Percentiles rank a stretch among this genome's conserved stretches.
These are phyloP conservation scores for Patellaria atrata DNA, from an alignment of 495 filamentous ascomycete genomes.

Conservation along the genomic window DNA sequence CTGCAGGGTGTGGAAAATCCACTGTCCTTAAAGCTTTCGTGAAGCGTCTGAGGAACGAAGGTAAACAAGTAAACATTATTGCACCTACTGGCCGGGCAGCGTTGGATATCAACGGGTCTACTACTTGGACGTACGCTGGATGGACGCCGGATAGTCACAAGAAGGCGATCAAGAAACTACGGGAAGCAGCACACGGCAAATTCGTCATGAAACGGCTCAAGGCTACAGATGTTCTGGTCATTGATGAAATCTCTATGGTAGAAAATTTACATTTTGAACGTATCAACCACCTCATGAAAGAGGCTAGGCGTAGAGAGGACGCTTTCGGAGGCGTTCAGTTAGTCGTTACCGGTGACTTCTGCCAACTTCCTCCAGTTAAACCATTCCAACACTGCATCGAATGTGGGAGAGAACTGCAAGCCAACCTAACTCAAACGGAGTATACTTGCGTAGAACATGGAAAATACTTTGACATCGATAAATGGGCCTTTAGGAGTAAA, in stretches of 20 bases:
- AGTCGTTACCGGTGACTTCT: constrained; percentile 32
- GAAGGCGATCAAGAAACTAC: constrained; percentile 19
- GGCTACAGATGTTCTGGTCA: constrained; percentile 30
- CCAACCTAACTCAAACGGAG: constrained; percentile 5
- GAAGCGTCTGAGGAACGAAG: constrained; percentile 23
- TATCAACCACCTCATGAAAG: constrained; percentile 37
- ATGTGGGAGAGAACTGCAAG: constrained; percentile 22
- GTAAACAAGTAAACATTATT: constrained; percentile 33
- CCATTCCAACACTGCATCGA: constrained; percentile 27
- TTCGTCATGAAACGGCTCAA: constrained; percentile 20
- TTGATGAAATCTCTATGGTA: constrained; percentile 38
- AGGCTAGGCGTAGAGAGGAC: constrained; percentile 14
- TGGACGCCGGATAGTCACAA: constrained; percentile 31
- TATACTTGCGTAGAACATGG: constrained; percentile 10
- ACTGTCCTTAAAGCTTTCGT: constrained; percentile 39
- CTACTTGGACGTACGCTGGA: constrained; percentile 40
- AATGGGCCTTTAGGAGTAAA: constrained; percentile 24
- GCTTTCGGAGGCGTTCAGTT: constrained; percentile 34
- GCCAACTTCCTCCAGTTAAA: constrained; percentile 32
- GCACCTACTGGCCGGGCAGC: constrained; percentile 45
- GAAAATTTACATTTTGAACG: constrained; percentile 41
- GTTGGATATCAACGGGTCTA: constrained; percentile 37
- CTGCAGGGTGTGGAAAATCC: constrained; percentile 46
- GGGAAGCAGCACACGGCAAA: constrained; percentile 12
- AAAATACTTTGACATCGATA: constrained; percentile 13